Base-by-base conservation (phyloP, 169 alveolate genomes). In the Ichthyophthirius multifiliis region DNA sequence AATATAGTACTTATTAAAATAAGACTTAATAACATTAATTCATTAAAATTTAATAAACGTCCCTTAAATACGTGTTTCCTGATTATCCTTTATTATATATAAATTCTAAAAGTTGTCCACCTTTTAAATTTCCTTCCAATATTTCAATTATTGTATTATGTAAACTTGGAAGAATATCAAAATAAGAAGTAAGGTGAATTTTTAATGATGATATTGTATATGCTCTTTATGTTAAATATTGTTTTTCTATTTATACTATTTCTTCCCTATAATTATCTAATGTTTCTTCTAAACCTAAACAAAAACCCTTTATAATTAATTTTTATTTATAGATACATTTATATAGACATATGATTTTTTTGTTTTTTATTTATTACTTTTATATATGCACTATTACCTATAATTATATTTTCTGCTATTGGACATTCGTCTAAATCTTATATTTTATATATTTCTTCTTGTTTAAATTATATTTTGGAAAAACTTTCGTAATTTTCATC, bases 401-500 rank as follows among this genome's bases (percentile, higher is more conserved):
- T 39, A 9, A 67, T 62, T 35, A 27, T 20, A 13, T 15, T 30
- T 67, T 67, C 77, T 2, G 43, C 62, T 9, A 37, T 34, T 6
- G 46, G 43, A 1, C 46, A 47, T 37, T 67, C 46, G 9, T 67
- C 45, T 67, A n/a, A n/a, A 13, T 67, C 62, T 39, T 35, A 67
- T 18, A 34, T 31, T 39, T 39, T 35, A 10, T 13, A 67, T 67
- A 35, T 34, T 37, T 67, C 10, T 55, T 55, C 35, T 27, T 55
- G 34, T 27, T 27, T 12, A 27, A 55, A 55, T 34, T 67, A 13
- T 35, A 67, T 18, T 23, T 67, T 67, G 2, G 43, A 27, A 41
- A 67, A 67, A 41, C 45, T 67, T 13, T 67, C 31, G 46, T 67
- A 67, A 67, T 67, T 67, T 34, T 67, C 62, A 34, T 67, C 77